Evolutionary conservation across 129 eudicot species (phyloP), one percentile per base, ranked within the genome.

Genomic region (Pulicaria dysenterica): DNA sequence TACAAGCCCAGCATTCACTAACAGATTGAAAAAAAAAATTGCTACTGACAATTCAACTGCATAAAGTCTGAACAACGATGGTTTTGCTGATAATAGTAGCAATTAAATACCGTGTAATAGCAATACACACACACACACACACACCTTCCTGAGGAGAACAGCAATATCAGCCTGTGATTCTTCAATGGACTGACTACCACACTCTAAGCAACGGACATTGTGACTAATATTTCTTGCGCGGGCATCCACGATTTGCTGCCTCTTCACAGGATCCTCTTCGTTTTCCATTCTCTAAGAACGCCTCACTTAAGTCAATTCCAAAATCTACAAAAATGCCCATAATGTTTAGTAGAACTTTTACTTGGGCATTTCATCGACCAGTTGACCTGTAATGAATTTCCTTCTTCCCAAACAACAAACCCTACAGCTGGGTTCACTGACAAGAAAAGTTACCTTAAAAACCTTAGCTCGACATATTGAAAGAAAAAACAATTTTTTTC

Each of bases 161-260:
- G 96, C 97, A 72, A 92, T 74, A 65, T 92, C 97, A 78, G 97
- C 97, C 81, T 92, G 96, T 11, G 97, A 92, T 57, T 88, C 97
- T 86, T 92, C 96, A 83, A 92, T 92, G 59, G 97, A 92, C 87
- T 92, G 97, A 83, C 96, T 86, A 12, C 97, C 96, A 47, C 97
- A 92, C 48, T 92, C 96, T 2, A 95, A 88, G 76, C 97, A 92
- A 63, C 97, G 88, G 31, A 89, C 96, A 76, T 92, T 89, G 73
- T 92, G 98, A 81, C 98, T 89, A 34, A 87, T 92, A 45, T 83
- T 89, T 70, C 92, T 87, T 5, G 96, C 96, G 37, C 98, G 80
- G 9, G 98, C 92, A 77, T 92, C 96, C 50, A 92, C 80, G 63
- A 87, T 69, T 58, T 87, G 94, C 40, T 82, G 83, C 12, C 61